Conservation (phyloP, 805 yeast genomes). For the Diddensiella transvaalensis region DNA sequence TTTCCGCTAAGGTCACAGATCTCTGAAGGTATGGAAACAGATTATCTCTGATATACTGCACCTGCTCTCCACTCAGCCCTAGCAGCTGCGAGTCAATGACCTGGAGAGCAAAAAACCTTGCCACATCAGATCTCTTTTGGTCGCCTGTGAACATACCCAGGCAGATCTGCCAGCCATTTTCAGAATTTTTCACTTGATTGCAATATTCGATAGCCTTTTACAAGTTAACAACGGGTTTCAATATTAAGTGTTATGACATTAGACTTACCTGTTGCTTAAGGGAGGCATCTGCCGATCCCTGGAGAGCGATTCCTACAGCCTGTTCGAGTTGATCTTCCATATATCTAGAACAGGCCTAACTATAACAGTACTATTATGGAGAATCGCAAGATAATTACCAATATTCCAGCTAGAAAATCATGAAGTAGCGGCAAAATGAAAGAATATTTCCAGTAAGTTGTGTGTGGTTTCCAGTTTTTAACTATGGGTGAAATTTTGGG, state of each 20-base stretch:
- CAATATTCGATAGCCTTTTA: constrained; percentile 43
- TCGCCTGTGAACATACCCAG: constrained; percentile 37
- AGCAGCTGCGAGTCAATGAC: constrained; percentile 59
- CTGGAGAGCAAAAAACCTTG: constrained; percentile 66
- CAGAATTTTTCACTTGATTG: constrained; percentile 41
- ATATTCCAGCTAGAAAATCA: too few relatives aligned
- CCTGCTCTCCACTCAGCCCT: constrained; percentile 43
- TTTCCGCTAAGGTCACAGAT: constrained; percentile 22
- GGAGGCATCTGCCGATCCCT: constrained; percentile 58
- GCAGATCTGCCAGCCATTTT: constrained; percentile 47
- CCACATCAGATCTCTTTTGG: constrained; percentile 46
- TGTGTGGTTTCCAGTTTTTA: too few relatives aligned
- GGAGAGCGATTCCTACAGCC: constrained; percentile 81
- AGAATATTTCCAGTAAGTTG: too few relatives aligned
- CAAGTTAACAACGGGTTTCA: too few relatives aligned
- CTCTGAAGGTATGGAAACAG: constrained; percentile 45
- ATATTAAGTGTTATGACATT: not conserved
- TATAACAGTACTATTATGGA: too few relatives aligned
- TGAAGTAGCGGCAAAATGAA: too few relatives aligned
- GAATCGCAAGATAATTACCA: too few relatives aligned
- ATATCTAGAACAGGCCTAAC: not conserved
- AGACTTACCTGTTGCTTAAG: constrained; percentile 53
- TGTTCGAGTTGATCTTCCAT: constrained; percentile 68
- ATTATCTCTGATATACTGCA: constrained; percentile 43
- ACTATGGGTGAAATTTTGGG: too few relatives aligned